Conservation (phyloP, 805 yeast genomes). For the Saccharomycopsis capsularis region DNA sequence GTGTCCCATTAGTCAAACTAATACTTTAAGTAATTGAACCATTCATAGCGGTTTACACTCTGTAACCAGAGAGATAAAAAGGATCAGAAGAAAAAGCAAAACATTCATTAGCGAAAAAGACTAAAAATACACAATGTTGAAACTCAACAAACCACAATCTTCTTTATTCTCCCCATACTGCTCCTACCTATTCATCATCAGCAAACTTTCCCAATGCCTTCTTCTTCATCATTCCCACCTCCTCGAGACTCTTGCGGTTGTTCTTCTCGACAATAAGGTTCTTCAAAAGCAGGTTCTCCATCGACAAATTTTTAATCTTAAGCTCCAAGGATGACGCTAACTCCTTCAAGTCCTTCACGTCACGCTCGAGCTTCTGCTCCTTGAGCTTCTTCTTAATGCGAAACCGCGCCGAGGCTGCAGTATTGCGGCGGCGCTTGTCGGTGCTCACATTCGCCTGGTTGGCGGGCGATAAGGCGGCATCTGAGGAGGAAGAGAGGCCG, state of each 20-base stretch:
- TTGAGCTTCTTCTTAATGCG: slow-evolving; percentile 85
- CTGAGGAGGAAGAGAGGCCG: neutral
- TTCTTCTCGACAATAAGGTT: slow-evolving; percentile 79
- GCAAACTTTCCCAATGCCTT: slow-evolving; percentile 31
- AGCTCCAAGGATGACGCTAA: slow-evolving; percentile 58
- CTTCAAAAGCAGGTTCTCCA: slow-evolving; percentile 85
- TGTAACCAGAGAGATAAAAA: too few relatives aligned
- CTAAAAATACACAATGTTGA: too few relatives aligned
- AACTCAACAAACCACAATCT: too few relatives aligned
- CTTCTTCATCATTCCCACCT: slow-evolving; percentile 45
- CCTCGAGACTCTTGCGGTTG: slow-evolving; percentile 43
- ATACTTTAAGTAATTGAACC: too few relatives aligned
- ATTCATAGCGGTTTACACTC: too few relatives aligned
- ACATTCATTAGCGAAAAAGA: too few relatives aligned
- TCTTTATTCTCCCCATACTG: too few relatives aligned
- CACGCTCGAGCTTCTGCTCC: slow-evolving; percentile 85
- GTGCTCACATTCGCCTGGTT: slow-evolving; percentile 34
- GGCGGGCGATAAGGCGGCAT: too few relatives aligned
- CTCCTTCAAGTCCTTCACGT: slow-evolving; percentile 65
- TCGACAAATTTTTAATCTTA: slow-evolving; percentile 75
- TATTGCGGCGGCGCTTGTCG: slow-evolving; percentile 79
- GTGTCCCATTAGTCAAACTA: too few relatives aligned
- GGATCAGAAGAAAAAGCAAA: too few relatives aligned
- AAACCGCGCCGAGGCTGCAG: slow-evolving; percentile 93
- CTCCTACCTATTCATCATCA: too few relatives aligned